Evolutionary conservation across 805 yeast genomes (phyloP).

Genomic region (Kodamaea restingae): DNA sequence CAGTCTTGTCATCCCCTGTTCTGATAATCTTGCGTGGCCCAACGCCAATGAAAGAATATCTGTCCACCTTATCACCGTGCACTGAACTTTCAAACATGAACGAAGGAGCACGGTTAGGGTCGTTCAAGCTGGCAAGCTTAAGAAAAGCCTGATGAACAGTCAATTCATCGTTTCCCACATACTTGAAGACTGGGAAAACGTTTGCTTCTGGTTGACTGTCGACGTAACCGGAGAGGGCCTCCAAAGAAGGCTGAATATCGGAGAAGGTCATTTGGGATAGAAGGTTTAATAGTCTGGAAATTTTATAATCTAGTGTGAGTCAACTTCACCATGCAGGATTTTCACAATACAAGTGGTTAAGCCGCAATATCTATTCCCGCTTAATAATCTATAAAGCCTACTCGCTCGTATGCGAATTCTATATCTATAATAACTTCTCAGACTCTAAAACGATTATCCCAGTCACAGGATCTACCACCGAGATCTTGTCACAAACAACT

Average conservation of each 20-base stretch:
- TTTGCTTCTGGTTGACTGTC: constrained; percentile 34
- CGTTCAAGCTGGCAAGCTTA: constrained; percentile 66
- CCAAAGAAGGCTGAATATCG: constrained; percentile 36
- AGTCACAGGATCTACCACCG: constrained; percentile 37
- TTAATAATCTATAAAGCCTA: no score
- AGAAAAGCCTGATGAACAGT: constrained; percentile 91
- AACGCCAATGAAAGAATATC: constrained; percentile 89
- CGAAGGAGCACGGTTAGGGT: constrained; percentile 53
- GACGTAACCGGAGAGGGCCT: constrained; percentile 25
- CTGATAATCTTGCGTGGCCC: constrained; percentile 76
- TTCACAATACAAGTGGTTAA: background rate
- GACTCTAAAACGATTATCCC: constrained; percentile 38
- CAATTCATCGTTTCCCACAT: constrained; percentile 68
- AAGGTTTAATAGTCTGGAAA: background rate
- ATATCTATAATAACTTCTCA: constrained; percentile 7
- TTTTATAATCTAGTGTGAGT: constrained; percentile 3
- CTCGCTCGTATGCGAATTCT: no score
- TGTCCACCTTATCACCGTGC: constrained; percentile 82
- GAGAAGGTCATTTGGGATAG: constrained; percentile 5
- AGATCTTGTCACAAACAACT: constrained; percentile 42
- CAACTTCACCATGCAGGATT: background rate
- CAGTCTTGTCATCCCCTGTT: constrained; percentile 64
- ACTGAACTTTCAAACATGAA: constrained; percentile 86
- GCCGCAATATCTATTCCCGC: no score
- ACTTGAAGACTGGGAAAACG: constrained; percentile 76